Evolutionary conservation across 495 filamentous ascomycete genomes (phyloP), one percentile per base, ranked within the genome.

Genomic region (Aspergillus hancockii): DNA sequence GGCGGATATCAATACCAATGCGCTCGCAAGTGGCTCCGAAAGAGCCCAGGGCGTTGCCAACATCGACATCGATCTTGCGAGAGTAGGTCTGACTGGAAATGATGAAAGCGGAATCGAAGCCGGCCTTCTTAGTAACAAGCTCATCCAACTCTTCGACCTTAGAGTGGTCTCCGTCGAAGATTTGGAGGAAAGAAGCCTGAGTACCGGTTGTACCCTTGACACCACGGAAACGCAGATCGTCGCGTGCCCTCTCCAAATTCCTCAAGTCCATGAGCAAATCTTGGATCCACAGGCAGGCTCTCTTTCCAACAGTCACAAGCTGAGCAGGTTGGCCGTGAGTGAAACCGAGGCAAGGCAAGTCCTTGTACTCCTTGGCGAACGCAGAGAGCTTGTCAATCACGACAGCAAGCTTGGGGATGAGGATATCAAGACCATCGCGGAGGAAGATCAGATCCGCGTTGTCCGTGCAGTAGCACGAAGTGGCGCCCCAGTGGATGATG

Each of bases 391-490:
- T 94, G 60, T 87, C 76, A 60, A 98, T 89, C 57, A 94, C 88
- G 43, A 82, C 90, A 16, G 93, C 93, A 1, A 98, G 77, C 75
- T 95, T 96, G 45, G 88, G 89, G 16, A 95, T 83, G 8, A 97
- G 71, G 54, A 96, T 79, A 67, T 93, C 85, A 25, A 97, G 78
- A 49, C 77, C 85, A 52, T 92, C 84, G 6, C 88, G 80, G 55
- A 93, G 77, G 69, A 97, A 85, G 64, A 97, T 93, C 47, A 96
- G 74, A 64, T 98, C 93, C 28, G 90, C 87, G 62, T 96, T 96
- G 69, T 98, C 93, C 49, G 90, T 93, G 78, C 84, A 78, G 73
- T 84, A 86, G 71, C 81, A 85, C 4, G 75, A 80, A 12, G 83
- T 86, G 40, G 85, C 87, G 55, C 88, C 92, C 74, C 81, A 87